Conservation (phyloP, 768 basidiomycete genomes). For the Pholiota molesta region DNA sequence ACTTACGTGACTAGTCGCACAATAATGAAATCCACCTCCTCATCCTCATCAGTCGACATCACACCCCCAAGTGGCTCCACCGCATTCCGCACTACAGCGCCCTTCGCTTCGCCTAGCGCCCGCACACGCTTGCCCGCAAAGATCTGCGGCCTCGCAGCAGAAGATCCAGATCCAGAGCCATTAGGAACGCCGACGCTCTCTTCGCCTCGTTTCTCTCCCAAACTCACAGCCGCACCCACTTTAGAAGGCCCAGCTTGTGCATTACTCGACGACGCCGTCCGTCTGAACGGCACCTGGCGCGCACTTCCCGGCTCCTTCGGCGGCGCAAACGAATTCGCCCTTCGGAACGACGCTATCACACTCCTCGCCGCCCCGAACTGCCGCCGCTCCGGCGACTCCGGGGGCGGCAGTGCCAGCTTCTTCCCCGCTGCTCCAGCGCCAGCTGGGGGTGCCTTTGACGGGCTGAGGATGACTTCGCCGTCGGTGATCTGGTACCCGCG, state of each 20-base stretch:
- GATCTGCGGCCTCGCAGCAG: conserved; percentile 30
- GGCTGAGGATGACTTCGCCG: conserved; percentile 64
- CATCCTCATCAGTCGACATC: conserved; percentile 46
- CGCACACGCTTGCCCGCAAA: conserved; percentile 63
- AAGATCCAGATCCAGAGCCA: neutral
- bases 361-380: conserved; percentile 29
- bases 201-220: neutral
- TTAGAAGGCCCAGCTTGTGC: conserved; percentile 11
- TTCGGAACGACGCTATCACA: conserved; percentile 62
- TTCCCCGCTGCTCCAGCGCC: neutral
- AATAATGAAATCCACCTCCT: conserved; percentile 64
- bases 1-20: conserved; percentile 75
- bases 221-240: neutral
- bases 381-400: conserved; percentile 19
- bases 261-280: conserved; percentile 33
- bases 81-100: conserved; percentile 55
- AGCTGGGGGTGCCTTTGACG: conserved; percentile 43
- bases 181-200: neutral
- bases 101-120: conserved; percentile 69
- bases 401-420: conserved; percentile 12
- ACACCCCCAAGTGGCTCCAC: conserved; percentile 63
- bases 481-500: conserved; percentile 67
- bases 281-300: conserved; percentile 49
- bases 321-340: conserved; percentile 68
- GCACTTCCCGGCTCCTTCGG: conserved; percentile 25